Evolutionary conservation across 192 early-diverging fungal genomes (phyloP), one percentile per base, ranked within the genome.

Genomic region (Dissophora globulifera): DNA sequence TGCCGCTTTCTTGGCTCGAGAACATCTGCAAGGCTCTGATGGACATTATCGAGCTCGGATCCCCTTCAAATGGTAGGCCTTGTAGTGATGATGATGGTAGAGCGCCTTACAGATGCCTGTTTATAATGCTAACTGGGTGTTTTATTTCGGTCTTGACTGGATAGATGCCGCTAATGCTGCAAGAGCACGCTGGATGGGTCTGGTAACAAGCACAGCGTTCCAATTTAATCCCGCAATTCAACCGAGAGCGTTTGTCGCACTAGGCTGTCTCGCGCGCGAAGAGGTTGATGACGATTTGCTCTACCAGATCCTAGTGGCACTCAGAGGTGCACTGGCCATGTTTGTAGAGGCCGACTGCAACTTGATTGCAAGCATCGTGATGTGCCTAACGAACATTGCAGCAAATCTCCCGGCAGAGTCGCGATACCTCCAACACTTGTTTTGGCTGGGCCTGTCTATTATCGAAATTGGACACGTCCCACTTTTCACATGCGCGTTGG

Each of bases 151-250:
- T n/a, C n/a, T n/a, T n/a, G n/a, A n/a, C n/a, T n/a, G n/a, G n/a
- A 45, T 67, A 91, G 93, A 93, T 52, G 85, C 93, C 40, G 89
- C 91, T 8, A 90, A 91, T 65, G 82, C 81, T 26, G 95, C 95
- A 89, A 93, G 94, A 52, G 87, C 96, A 20, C 83, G 95, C 31
- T 98, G 96, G 96, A 93, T 96, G 82, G 89, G 93, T 32, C 79
- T 98, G 53, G 90, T 97, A 15, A 88, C 94, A 10, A 91, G 93
- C 40, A 93, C 92, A 50, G 94, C 96, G 0, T 98, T 98, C 87
- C 92, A 95, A 61, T 93, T 91, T 79, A 96, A 96, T 70, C 93
- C 93, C 6, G 93, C 95, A 0, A 89, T 97, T 27, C 96, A 98
- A 78, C 95, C 96, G 4, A 88, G 96, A 32, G 93, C 96, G 1